phyloP scores from a whole-genome alignment of 2,329 filamentous ascomycete species.

The Lecanicillium sp. region DNA sequence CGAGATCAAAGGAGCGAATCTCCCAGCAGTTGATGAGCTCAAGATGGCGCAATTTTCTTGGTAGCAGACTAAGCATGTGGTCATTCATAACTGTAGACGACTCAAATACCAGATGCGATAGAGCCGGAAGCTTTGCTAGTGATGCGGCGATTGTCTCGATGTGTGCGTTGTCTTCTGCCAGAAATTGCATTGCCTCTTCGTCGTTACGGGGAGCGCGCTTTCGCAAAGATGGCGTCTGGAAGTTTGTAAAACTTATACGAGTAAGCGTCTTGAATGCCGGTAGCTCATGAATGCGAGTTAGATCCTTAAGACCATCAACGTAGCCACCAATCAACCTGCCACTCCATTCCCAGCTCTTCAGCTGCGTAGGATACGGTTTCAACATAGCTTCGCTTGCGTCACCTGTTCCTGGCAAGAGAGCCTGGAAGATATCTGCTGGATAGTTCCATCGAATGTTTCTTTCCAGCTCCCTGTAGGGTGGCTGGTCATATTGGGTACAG shows the following conservation, averaged over 20 bases:
- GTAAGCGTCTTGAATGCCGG: conserved; percentile 51
- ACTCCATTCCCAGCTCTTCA: conserved; percentile 58
- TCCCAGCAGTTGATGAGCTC: conserved; percentile 76
- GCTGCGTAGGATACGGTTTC: conserved; percentile 28
- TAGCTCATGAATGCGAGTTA: conserved; percentile 47
- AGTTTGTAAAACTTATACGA: conserved; percentile 57
- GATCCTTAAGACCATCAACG: conserved; percentile 40
- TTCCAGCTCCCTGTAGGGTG: conserved; percentile 57
- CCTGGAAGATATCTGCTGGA: conserved; percentile 56
- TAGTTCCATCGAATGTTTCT: conserved; percentile 63
- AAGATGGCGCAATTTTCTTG: conserved; percentile 58
- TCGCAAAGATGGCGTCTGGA: conserved; percentile 48
- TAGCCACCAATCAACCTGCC: conserved; percentile 44
- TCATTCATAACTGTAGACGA: conserved; percentile 67
- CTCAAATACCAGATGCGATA: conserved; percentile 66
- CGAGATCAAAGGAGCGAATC: conserved; percentile 60
- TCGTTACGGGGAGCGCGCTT: conserved; percentile 28
- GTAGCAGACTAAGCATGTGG: conserved; percentile 61
- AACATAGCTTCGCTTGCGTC: conserved; percentile 20
- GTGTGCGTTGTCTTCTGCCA: conserved; percentile 39
- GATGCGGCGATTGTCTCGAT: conserved; percentile 29
- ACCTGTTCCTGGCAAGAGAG: conserved; percentile 50
- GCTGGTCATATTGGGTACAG: conserved; percentile 61
- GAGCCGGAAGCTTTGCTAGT: conserved; percentile 45
- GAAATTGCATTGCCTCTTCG: conserved; percentile 24